Conservation (phyloP, 345 rosid genomes). For the Excoecaria cochinchinensis region DNA sequence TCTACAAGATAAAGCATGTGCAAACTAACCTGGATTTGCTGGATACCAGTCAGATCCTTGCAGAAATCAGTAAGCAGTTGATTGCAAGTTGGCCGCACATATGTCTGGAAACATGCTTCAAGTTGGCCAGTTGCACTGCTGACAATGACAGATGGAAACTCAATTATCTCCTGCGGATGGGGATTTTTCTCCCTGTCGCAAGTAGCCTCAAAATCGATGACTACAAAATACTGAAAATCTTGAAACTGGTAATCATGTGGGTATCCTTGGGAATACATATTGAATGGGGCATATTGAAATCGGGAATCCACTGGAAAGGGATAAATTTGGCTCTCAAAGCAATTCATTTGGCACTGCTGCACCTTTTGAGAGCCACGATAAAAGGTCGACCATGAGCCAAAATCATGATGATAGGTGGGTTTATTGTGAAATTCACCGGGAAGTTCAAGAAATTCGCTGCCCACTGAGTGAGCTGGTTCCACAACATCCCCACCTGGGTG, state of each 20-base stretch:
- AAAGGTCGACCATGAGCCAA: constrained; percentile 39
- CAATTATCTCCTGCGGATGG: constrained; percentile 53
- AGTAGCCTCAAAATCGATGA: constrained; percentile 53
- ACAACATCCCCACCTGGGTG: constrained; percentile 34
- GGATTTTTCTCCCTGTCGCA: constrained; percentile 49
- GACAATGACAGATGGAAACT: constrained; percentile 52
- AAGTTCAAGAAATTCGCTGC: constrained; percentile 36
- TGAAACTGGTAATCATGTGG: constrained; percentile 45
- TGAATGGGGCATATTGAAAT: constrained; percentile 43
- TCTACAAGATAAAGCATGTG: not conserved
- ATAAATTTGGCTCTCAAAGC: constrained; percentile 42
- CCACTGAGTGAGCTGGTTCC: constrained; percentile 32
- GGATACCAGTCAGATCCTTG: constrained; percentile 51
- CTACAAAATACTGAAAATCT: constrained; percentile 52
- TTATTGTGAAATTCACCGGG: constrained; percentile 40
- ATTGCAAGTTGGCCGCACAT: constrained; percentile 51
- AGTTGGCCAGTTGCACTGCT: constrained; percentile 43
- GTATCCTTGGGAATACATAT: constrained; percentile 33
- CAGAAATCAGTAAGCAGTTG: constrained; percentile 44
- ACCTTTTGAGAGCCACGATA: constrained; percentile 43
- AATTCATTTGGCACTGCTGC: constrained; percentile 39
- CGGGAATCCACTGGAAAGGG: constrained; percentile 42
- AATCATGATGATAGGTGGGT: constrained; percentile 40
- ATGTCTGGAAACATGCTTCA: constrained; percentile 50
- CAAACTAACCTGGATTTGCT: constrained; percentile 43